phyloP scores from a whole-genome alignment of 768 basidiomycete species.

The Lactarius akahatsu region DNA sequence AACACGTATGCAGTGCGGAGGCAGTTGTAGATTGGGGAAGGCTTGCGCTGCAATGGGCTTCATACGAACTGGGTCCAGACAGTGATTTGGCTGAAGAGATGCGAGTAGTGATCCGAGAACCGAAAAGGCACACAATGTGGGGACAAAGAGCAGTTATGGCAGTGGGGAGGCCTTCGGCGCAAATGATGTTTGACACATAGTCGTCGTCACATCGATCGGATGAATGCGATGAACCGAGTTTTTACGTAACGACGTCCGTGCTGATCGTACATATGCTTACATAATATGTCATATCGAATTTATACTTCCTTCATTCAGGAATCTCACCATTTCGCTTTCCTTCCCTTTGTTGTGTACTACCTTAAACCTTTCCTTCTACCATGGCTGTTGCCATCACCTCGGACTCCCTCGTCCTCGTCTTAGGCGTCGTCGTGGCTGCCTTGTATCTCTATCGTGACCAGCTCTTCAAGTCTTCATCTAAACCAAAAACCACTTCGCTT shows the following conservation, averaged over 20 bases:
- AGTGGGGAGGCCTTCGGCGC: slow-evolving; percentile 27
- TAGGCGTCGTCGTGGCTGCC: slow-evolving; percentile 75
- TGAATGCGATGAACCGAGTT: slow-evolving; percentile 1
- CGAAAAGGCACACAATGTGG: slow-evolving; percentile 51
- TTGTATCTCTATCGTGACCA: slow-evolving; percentile 84
- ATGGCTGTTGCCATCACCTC: slow-evolving; percentile 67
- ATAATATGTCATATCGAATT: slow-evolving; percentile 3
- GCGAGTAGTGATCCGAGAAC: slow-evolving; percentile 36
- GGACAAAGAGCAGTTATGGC: slow-evolving; percentile 34
- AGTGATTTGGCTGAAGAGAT: slow-evolving; percentile 49
- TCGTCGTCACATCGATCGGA: not conserved
- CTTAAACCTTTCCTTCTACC: slow-evolving; percentile 13
- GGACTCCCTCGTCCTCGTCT: slow-evolving; percentile 67
- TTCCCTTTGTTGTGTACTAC: slow-evolving; percentile 13
- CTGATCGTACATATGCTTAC: slow-evolving; percentile 7
- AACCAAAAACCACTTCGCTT: slow-evolving; percentile 55
- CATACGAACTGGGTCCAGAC: slow-evolving; percentile 54
- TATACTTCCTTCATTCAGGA: slow-evolving; percentile 13
- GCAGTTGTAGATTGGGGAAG: slow-evolving; percentile 53
- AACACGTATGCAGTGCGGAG: slow-evolving; percentile 38
- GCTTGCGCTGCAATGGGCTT: slow-evolving; percentile 53
- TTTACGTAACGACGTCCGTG: slow-evolving; percentile 2
- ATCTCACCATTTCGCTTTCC: slow-evolving; percentile 18
- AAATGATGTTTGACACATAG: slow-evolving; percentile 2
- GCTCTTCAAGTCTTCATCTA: slow-evolving; percentile 60